Evolutionary conservation across 1,284 basidiomycete species (phyloP).

Genomic region (Hemileia vastatrix): DNA sequence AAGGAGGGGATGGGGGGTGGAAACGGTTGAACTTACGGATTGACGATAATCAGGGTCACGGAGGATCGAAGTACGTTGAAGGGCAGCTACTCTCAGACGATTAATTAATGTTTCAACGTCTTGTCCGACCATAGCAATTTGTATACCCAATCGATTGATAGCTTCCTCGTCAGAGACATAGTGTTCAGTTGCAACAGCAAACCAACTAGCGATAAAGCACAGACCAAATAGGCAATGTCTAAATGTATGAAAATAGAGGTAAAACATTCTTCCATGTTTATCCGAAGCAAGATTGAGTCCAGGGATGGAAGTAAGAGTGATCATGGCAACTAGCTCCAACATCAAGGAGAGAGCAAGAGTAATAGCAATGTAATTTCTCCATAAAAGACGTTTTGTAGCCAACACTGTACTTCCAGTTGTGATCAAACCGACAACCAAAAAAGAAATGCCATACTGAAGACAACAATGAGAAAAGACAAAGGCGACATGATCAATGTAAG

Average conservation of each 20-base stretch:
- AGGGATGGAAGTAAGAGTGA: too few relatives aligned
- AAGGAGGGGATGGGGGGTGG: not conserved
- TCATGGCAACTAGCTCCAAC: not conserved
- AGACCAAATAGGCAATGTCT: not conserved
- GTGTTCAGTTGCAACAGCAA: constrained; percentile 12
- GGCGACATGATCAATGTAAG: too few relatives aligned
- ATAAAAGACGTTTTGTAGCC: constrained; percentile 2
- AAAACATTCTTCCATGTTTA: too few relatives aligned
- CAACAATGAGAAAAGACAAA: too few relatives aligned
- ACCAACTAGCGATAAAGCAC: constrained; percentile 1
- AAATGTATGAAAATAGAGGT: too few relatives aligned
- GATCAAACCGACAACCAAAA: constrained; percentile 3
- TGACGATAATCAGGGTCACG: constrained; percentile 3
- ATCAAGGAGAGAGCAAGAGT: not conserved
- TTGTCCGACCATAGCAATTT: not conserved
- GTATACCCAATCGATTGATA: constrained; percentile 5
- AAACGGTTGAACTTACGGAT: not conserved
- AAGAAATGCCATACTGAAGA: not conserved
- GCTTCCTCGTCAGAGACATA: not conserved
- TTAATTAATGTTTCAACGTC: constrained; percentile 13
- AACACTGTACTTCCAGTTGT: not conserved
- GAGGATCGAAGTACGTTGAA: constrained; percentile 16
- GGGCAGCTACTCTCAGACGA: constrained; percentile 8
- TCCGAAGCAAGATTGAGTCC: too few relatives aligned
- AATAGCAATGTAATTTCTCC: not conserved